Evolutionary conservation across 2,329 filamentous ascomycete genomes (phyloP).

Genomic region (Elsinoe fawcettii): DNA sequence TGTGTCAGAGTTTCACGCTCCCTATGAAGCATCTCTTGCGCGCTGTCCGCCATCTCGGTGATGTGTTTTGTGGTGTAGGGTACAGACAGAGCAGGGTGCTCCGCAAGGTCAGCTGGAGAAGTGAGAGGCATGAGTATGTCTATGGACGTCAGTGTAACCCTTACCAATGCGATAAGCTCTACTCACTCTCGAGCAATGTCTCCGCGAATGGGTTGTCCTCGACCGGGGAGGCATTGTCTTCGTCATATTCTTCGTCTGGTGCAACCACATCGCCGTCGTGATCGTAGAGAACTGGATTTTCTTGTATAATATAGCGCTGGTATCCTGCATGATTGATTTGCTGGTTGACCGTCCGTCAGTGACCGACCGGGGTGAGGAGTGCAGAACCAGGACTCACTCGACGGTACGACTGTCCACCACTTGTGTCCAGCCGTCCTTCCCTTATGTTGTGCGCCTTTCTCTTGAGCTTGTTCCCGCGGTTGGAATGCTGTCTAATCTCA

Average conservation of each 20-base stretch:
- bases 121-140: conserved; percentile 69
- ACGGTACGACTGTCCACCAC: conserved; percentile 61
- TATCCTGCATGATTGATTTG: conserved; percentile 67
- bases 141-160: conserved; percentile 34
- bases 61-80: conserved; percentile 69
- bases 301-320: conserved; percentile 62
- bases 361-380: not conserved
- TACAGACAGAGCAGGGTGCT: conserved; percentile 65
- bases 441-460: conserved; percentile 64
- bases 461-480: conserved; percentile 73
- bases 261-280: conserved; percentile 55
- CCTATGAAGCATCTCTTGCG: conserved; percentile 62
- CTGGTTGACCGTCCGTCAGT: conserved; percentile 35
- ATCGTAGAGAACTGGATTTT: conserved; percentile 65
- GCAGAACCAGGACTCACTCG: conserved; percentile 46
- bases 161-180: not conserved
- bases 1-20: conserved; percentile 67
- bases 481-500: conserved; percentile 59
- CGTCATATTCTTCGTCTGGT: conserved; percentile 59
- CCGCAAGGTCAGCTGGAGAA: conserved; percentile 63
- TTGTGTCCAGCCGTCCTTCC: conserved; percentile 60
- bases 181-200: conserved; percentile 61
- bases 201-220: conserved; percentile 68
- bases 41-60: conserved; percentile 61
- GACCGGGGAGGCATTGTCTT: conserved; percentile 56